A percentile compares a stretch with the other conserved stretches of the same genome.
Conservation (phyloP, 1,284 basidiomycete species). For the Trametes polyzona region DNA sequence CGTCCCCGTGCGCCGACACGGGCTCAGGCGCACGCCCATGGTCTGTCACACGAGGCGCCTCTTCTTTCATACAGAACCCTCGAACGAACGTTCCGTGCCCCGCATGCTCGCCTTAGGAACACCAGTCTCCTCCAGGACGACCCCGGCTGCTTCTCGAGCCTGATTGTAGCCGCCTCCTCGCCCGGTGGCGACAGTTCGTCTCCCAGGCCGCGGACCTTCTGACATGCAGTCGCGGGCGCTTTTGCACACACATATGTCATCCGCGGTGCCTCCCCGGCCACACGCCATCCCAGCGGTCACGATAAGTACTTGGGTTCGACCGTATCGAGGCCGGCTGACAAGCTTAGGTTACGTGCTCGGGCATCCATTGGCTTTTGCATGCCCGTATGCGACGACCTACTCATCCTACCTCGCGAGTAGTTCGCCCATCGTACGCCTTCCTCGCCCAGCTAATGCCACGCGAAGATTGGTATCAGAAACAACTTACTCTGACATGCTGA, state of each 20-base stretch:
- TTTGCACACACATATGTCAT: neutral
- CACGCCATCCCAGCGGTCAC: neutral
- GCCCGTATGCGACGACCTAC: neutral
- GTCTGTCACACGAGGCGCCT: constrained; percentile 18
- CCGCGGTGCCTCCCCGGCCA: constrained; percentile 6
- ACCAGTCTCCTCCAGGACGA: constrained; percentile 11
- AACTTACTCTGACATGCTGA: neutral
- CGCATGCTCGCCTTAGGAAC: constrained; percentile 11
- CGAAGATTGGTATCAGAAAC: neutral
- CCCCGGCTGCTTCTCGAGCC: constrained; percentile 12
- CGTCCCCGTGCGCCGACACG: neutral
- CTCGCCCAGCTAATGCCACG: no score
- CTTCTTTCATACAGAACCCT: constrained; percentile 26
- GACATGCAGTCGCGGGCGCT: constrained; percentile 7
- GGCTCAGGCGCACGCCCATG: neutral
- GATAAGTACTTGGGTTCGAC: no score
- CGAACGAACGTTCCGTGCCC: neutral
- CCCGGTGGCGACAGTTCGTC: constrained; percentile 4
- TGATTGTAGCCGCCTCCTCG: neutral
- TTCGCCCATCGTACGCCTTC: no score
- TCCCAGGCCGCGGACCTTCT: constrained; percentile 10
- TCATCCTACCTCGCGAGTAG: neutral
- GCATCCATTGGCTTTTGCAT: neutral
- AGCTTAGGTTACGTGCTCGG: neutral
- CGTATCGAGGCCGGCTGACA: no score